Evolutionary conservation across 2,329 filamentous ascomycete species (phyloP), one percentile per base, ranked within the genome.

Genomic region (Talaromyces sp.): DNA sequence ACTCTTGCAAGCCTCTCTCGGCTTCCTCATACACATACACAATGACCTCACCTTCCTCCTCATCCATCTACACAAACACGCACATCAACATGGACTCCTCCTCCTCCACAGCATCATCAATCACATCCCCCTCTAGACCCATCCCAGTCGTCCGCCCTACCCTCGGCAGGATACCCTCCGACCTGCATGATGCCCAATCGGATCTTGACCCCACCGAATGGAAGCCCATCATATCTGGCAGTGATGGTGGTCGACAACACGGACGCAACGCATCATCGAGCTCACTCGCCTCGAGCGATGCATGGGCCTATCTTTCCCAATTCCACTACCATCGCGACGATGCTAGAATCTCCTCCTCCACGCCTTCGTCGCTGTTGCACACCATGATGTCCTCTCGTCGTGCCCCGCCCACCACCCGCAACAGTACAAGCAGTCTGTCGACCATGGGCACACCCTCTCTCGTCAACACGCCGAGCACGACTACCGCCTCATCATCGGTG

Each of bases 121-220:
- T n/a, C 41, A n/a, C 33, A 67, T 25, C 15, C 19, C 19, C 56
- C 56, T 43, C 56, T 17, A 43, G 11, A 56, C 52, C 52, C 11
- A 56, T 56, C 33, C n/a, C 52, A 37, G 52, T 56, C 43, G 4
- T 49, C 33, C 49, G 27, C 49, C 37, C 59, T 11, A 17, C 43
- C 6, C 25, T 64, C 25, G 17, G 72, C 68, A 73, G 77, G 74
- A 82, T 81, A 81, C 74, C 77, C 52, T 63, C 70, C 65, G 72
- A 77, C 65, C 57, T 73, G 52, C 76, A 80, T 67, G 72, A 77
- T 57, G 70, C 69, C 74, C 77, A 75, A 62, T 72, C 79, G 69
- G 80, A 82, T 81, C 77, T 80, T 67, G 80, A 82, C 72, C 80
- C 80, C 61, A 80, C 79, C 59, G 80, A 82, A 74, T 82, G 81